phyloP scores from a whole-genome alignment of 2,329 filamentous ascomycete species.

The Fusarium mangiferae region DNA sequence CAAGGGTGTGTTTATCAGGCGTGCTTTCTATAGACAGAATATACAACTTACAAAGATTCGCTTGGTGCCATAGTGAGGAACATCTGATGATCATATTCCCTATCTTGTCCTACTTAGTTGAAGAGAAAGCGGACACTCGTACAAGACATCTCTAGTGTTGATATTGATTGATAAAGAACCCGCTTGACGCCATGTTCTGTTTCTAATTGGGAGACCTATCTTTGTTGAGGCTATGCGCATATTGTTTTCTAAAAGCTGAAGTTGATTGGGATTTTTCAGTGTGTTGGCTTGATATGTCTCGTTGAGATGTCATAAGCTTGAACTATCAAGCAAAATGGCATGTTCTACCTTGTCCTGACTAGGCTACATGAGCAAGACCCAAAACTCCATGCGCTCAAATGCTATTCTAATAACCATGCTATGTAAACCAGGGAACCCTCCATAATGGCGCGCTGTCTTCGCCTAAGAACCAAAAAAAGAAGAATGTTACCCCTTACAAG shows the following conservation, averaged over 20 bases:
- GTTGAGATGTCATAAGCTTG: too few species aligned
- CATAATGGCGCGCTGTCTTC: not conserved
- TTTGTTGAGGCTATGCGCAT: not conserved
- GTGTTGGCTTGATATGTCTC: too few species aligned
- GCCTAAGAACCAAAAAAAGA: not conserved
- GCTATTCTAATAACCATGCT: slow-evolving; percentile 17
- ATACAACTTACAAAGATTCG: not conserved
- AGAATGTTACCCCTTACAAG: not conserved
- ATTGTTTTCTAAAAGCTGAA: not conserved
- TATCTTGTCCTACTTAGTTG: not conserved
- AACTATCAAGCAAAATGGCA: not conserved
- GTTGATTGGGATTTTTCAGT: not conserved
- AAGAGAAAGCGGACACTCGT: not conserved
- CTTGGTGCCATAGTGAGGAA: not conserved
- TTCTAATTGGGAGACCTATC: not conserved
- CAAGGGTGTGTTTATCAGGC: slow-evolving; percentile 27
- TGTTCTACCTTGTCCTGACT: not conserved
- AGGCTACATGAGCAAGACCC: not conserved
- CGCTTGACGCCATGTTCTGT: not conserved
- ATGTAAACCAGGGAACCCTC: not conserved
- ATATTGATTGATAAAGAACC: not conserved
- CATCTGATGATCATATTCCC: not conserved
- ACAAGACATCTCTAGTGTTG: not conserved
- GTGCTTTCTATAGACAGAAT: slow-evolving; percentile 27
- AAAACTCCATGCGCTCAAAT: slow-evolving; percentile 32